phyloP scores from a whole-genome alignment of 129 eudicot genomes.

The Lactuca saligna region DNA sequence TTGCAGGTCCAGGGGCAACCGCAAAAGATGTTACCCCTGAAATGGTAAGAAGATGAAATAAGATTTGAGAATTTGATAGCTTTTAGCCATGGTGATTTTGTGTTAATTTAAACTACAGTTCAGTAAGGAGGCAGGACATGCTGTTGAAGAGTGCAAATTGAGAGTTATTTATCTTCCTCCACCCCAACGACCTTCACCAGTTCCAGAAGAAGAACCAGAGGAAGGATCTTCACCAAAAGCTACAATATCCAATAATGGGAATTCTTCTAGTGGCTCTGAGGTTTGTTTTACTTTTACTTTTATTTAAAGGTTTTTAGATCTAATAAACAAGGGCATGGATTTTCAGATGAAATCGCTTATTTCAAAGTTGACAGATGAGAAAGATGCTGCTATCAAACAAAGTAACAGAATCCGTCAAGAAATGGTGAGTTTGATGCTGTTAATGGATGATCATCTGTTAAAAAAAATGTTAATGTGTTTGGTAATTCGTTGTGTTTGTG shows the following conservation, averaged over 20 bases:
- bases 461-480: background rate
- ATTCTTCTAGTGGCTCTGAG: slow-evolving; percentile 39
- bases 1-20: slow-evolving; percentile 48
- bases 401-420: slow-evolving; percentile 63
- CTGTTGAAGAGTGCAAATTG: slow-evolving; percentile 82
- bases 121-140: slow-evolving; percentile 62
- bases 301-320: background rate
- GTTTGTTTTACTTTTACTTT: slow-evolving; percentile 7
- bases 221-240: slow-evolving; percentile 48
- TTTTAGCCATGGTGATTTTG: background rate
- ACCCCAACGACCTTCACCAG: slow-evolving; percentile 52
- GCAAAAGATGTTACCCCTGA: slow-evolving; percentile 76
- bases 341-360: slow-evolving; percentile 64
- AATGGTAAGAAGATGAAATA: slow-evolving; percentile 59
- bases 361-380: slow-evolving; percentile 62
- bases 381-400: slow-evolving; percentile 60
- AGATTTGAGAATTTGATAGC: too few relatives aligned
- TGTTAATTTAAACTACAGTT: slow-evolving; percentile 42
- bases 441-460: slow-evolving; percentile 20
- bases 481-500: background rate
- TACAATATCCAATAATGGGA: slow-evolving; percentile 37
- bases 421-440: slow-evolving; percentile 61
- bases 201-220: slow-evolving; percentile 68
- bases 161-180: slow-evolving; percentile 70
- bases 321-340: background rate